phyloP scores from a whole-genome alignment of 176 grass and related monocot species.

The Avena insularis region DNA sequence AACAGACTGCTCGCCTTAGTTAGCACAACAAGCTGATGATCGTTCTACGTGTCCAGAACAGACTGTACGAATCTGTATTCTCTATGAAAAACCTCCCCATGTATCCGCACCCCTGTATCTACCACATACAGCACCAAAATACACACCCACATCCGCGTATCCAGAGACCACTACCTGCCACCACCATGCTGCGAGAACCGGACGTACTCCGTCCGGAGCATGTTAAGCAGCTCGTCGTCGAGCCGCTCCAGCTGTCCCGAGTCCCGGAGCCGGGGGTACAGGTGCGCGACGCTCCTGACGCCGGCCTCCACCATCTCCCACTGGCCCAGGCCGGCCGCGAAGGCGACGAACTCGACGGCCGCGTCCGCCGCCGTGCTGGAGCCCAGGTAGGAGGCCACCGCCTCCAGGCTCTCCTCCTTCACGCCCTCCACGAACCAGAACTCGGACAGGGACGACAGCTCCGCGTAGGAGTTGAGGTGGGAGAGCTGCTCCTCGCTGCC shows the following conservation, averaged over 20 bases:
- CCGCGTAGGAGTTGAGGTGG: constrained; percentile 57
- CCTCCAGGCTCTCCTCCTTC: constrained; percentile 57
- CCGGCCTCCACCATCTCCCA: constrained; percentile 64
- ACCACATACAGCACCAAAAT: background rate
- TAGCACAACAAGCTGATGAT: too few relatives aligned
- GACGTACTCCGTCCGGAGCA: constrained; percentile 75
- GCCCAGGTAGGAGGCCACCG: constrained; percentile 45
- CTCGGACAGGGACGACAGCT: constrained; percentile 74
- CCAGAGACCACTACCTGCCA: background rate
- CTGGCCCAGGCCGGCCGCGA: constrained; percentile 50
- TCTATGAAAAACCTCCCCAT: too few relatives aligned
- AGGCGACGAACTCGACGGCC: constrained; percentile 53
- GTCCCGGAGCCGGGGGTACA: constrained; percentile 67
- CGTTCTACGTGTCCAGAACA: background rate
- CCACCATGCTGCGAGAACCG: constrained; percentile 22
- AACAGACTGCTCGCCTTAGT: background rate
- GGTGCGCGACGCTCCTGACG: constrained; percentile 52
- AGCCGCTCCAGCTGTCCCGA: constrained; percentile 59
- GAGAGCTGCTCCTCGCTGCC: constrained; percentile 41
- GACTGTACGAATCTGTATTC: background rate
- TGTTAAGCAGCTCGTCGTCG: constrained; percentile 66
- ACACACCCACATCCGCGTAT: background rate
- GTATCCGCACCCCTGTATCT: background rate
- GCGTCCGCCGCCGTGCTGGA: constrained; percentile 34
- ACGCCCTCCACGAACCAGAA: constrained; percentile 82